Evolutionary conservation across 2,329 filamentous ascomycete species (phyloP).

Genomic region (Sclerotinia borealis): DNA sequence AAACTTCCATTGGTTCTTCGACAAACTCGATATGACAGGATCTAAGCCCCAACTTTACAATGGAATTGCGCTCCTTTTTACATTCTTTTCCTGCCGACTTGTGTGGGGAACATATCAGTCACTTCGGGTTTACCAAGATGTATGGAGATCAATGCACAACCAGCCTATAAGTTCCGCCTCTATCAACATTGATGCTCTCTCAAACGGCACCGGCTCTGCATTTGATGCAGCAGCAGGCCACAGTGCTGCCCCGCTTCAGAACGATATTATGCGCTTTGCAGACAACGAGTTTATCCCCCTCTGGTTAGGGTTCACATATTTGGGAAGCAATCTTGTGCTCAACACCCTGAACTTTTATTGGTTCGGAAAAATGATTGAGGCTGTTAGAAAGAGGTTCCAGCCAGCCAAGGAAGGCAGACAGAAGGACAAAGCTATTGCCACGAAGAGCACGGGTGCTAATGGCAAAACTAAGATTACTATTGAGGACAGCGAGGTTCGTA

Average conservation of each 20-base stretch:
- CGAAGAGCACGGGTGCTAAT: constrained; percentile 26
- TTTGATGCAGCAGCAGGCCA: constrained; percentile 31
- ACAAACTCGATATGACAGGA: constrained; percentile 78
- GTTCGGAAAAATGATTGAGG: constrained; percentile 82
- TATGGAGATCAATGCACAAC: constrained; percentile 53
- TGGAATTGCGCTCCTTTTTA: constrained; percentile 63
- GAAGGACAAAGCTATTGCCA: constrained; percentile 29
- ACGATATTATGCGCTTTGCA: constrained; percentile 45
- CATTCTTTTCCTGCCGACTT: constrained; percentile 72
- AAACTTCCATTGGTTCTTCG: constrained; percentile 89
- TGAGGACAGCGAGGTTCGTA: constrained; percentile 31
- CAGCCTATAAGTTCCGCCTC: constrained; percentile 31
- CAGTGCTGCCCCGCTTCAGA: constrained; percentile 25
- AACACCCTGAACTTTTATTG: constrained; percentile 78
- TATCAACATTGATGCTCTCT: constrained; percentile 31
- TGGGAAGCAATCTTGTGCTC: constrained; percentile 63
- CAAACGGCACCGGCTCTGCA: constrained; percentile 33
- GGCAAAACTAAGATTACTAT: constrained; percentile 27
- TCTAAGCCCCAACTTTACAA: constrained; percentile 70
- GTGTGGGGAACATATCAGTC: constrained; percentile 73
- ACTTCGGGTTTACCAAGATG: constrained; percentile 61
- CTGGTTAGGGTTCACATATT: constrained; percentile 65
- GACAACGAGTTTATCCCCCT: constrained; percentile 51
- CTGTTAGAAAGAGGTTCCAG: constrained; percentile 70
- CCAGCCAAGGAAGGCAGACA: constrained; percentile 37